Evolutionary conservation across 2,329 filamentous ascomycete genomes (phyloP), one percentile per base, ranked within the genome.

Genomic region (Colletotrichum orchidophilum): DNA sequence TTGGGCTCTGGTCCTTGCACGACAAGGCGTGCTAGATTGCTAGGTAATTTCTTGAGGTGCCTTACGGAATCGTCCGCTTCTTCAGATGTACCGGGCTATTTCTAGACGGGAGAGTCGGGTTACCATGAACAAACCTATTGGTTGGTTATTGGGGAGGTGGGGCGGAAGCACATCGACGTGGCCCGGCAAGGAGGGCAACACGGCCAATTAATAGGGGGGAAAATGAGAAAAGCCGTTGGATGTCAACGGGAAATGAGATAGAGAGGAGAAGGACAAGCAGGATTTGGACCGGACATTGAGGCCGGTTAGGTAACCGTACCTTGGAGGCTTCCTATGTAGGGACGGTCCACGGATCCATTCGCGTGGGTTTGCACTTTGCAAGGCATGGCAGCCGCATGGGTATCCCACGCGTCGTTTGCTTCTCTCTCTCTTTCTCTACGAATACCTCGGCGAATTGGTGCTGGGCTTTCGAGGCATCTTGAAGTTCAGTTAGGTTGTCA

Each of bases 181-280:
- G 46, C 59, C 29, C 3, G 21, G 29, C 59, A 50, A n/a, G 9
- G 21, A 35, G 18, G 24, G 11, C 1, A 39, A 42, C 11, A 24
- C 13, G 24, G 35, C 66, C 52, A 52, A 58, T 63, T 58, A 33
- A n/a, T 29, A n/a, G 58, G 26, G 21, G 29, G 59, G 18, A 18
- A 33, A 49, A 57, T 29, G 15, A 13, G 35, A 7, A 39, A 31
- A 29, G 52, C 15, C 33, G n/a, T 27, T 12, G 27, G 29, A 54
- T 31, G 42, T 39, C 13, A 29, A 65, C 46, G 50, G 65, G 66
- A 64, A 68, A 68, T 58, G 52, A 68, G 21, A 29, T 31, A 49
- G 57, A 24, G 21, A 29, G 9, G 53, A 55, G 6, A n/a, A 18
- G 6, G 24, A 59, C 63, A 63, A 58, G 52, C 59, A 63, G 65